Percentiles rank a stretch among this genome's conserved stretches.
Evolutionary conservation across 208 protist genomes (phyloP).

Genomic region (Acanthamoeba quina): DNA sequence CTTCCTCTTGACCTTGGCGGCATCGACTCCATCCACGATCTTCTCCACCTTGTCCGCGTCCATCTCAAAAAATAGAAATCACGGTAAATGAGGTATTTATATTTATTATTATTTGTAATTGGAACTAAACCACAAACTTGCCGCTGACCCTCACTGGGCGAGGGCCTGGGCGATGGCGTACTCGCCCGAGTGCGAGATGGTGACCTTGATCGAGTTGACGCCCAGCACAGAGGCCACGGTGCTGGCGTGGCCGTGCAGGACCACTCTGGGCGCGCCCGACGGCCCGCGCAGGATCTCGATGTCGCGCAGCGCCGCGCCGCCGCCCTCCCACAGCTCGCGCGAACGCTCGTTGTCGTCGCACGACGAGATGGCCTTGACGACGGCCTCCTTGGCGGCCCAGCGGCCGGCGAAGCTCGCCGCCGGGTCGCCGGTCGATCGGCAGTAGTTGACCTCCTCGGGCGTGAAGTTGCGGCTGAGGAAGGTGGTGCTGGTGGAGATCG

Average conservation of each 20-base stretch:
- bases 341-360: slow-evolving; percentile 40
- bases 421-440: slow-evolving; percentile 66
- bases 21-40: too few relatives aligned
- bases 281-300: slow-evolving; percentile 83
- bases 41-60: too few relatives aligned
- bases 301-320: slow-evolving; percentile 77
- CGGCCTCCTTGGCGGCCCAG: slow-evolving; percentile 89
- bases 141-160: neutral
- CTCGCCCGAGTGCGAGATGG: slow-evolving; percentile 79
- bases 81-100: too few relatives aligned
- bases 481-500: slow-evolving; percentile 24
- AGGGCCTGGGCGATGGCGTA: slow-evolving; percentile 71
- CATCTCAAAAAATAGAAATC: too few relatives aligned
- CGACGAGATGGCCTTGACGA: slow-evolving; percentile 87
- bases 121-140: too few relatives aligned
- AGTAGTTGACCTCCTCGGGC: slow-evolving; percentile 82
- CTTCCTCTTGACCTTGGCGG: neutral
- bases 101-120: too few relatives aligned
- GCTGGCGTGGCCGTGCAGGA: slow-evolving; percentile 76
- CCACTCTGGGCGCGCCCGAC: slow-evolving; percentile 75
- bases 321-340: slow-evolving; percentile 78
- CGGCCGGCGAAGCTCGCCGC: slow-evolving; percentile 80
- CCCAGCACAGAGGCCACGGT: slow-evolving; percentile 42
- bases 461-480: slow-evolving; percentile 90
- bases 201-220: slow-evolving; percentile 75